Conservation (phyloP, 352 stramenopile genomes). For the Globisporangium cystogenes region DNA sequence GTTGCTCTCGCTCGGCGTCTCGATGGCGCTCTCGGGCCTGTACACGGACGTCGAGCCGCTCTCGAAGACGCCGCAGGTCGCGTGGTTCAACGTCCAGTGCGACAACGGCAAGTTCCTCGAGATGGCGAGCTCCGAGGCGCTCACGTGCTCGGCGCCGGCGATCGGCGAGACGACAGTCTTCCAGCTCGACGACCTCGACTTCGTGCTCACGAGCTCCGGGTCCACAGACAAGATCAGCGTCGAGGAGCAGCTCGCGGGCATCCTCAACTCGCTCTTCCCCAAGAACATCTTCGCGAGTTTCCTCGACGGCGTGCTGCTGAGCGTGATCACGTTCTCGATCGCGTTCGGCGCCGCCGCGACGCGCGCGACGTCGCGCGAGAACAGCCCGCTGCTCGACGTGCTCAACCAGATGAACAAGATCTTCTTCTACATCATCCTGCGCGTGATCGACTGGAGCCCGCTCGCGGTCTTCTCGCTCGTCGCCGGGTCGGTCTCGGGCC, state of each 20-base stretch:
- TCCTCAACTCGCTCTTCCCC: constrained; percentile 47
- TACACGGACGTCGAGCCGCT: constrained; percentile 10
- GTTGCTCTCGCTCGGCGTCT: constrained; percentile 28
- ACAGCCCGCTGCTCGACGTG: constrained; percentile 45
- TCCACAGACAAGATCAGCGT: constrained; percentile 34
- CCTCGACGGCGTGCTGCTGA: constrained; percentile 40
- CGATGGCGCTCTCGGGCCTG: constrained; percentile 37
- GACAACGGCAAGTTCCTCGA: constrained; percentile 30
- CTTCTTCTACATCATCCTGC: constrained; percentile 61
- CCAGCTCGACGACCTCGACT: constrained; percentile 37
- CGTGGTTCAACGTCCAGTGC: constrained; percentile 27
- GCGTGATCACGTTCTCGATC: constrained; percentile 61
- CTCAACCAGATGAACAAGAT: constrained; percentile 70
- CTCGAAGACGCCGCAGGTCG: neutral
- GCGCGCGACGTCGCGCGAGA: constrained; percentile 39
- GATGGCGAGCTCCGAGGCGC: constrained; percentile 15
- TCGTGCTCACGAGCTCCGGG: constrained; percentile 10
- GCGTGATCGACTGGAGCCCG: constrained; percentile 60
- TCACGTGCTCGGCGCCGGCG: constrained; percentile 18
- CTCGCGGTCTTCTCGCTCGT: constrained; percentile 67
- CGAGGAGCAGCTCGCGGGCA: constrained; percentile 43
- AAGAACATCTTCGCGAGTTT: constrained; percentile 59
- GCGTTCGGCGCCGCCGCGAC: constrained; percentile 52
- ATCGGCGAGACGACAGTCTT: constrained; percentile 26
- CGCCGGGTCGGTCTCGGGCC: constrained; percentile 47